A percentile compares a stretch with the other conserved stretches of the same genome.
Conservation (phyloP, 176 grass and related monocot species). For the Bromus sterilis region DNA sequence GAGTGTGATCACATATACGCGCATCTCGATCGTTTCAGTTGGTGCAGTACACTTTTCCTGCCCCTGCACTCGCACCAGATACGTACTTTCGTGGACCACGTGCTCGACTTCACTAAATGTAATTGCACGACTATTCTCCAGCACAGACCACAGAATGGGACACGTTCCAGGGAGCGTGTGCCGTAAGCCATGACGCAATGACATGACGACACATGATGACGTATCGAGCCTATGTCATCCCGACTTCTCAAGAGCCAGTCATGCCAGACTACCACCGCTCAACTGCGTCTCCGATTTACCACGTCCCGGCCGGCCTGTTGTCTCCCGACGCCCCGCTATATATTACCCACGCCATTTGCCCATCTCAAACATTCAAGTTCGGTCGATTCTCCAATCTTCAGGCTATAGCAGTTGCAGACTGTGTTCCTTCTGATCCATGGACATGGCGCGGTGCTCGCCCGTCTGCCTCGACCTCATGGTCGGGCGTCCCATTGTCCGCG, state of each 20-base stretch:
- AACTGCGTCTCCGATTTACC: too few relatives aligned
- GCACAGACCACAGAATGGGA: neutral
- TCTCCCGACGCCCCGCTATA: neutral
- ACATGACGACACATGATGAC: too few relatives aligned
- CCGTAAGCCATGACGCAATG: too few relatives aligned
- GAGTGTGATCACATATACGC: neutral
- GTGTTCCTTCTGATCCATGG: conserved; percentile 29
- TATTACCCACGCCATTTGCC: neutral
- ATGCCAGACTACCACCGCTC: neutral
- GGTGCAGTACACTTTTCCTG: neutral
- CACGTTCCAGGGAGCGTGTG: neutral
- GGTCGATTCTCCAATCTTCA: too few relatives aligned
- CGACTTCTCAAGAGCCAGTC: too few relatives aligned
- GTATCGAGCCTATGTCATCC: too few relatives aligned
- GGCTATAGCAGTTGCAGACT: neutral
- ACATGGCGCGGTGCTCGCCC: conserved; percentile 8
- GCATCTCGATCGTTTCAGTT: neutral
- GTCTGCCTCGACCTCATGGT: conserved; percentile 65
- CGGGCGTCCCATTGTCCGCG: conserved; percentile 15
- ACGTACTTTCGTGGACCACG: neutral
- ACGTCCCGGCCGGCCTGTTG: neutral
- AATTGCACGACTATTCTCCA: neutral
- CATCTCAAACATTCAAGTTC: neutral
- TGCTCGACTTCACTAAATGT: neutral
- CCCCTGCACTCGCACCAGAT: neutral